These are phyloP conservation scores for Polysphondylium violaceum DNA, from an alignment of 78 protist species.

Conservation along the genomic window DNA sequence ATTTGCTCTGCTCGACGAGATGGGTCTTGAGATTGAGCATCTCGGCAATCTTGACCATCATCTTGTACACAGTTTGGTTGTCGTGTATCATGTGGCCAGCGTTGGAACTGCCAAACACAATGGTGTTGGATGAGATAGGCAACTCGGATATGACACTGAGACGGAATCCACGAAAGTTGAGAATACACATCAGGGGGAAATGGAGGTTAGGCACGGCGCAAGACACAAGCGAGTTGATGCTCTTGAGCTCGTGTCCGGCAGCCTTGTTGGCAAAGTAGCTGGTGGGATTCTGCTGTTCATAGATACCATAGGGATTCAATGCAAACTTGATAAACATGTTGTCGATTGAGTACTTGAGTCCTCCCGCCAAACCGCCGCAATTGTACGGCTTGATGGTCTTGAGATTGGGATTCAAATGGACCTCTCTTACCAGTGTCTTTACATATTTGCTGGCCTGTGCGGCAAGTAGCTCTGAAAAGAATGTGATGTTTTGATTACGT, in stretches of 20 bases:
- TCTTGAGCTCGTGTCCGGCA: conserved; percentile 73
- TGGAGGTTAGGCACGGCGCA: conserved; percentile 76
- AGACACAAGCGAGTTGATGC: conserved; percentile 66
- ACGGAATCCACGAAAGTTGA: conserved; percentile 74
- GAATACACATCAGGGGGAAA: conserved; percentile 76
- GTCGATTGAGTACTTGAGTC: conserved; percentile 48
- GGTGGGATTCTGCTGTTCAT: conserved; percentile 50
- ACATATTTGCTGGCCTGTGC: conserved; percentile 63
- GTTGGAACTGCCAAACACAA: conserved; percentile 68
- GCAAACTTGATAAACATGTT: conserved; percentile 78
- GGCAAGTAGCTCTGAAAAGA: conserved; percentile 43
- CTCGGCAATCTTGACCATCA: conserved; percentile 76
- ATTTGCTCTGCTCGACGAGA: conserved; percentile 12
- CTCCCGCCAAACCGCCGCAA: conserved; percentile 75
- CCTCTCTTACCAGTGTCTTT: conserved; percentile 63
- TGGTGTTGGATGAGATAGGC: conserved; percentile 63
- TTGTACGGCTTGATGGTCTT: conserved; percentile 43
- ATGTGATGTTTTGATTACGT: conserved; percentile 9
- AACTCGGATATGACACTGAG: conserved; percentile 66
- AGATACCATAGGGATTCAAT: conserved; percentile 54
- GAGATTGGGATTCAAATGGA: conserved; percentile 25
- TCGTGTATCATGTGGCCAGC: conserved; percentile 74
- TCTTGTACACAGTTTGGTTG: conserved; percentile 45
- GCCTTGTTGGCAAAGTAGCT: conserved; percentile 54
- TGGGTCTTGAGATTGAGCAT: conserved; percentile 53